Conservation (phyloP, 345 rosid species). For the Gossypium herbaceum region DNA sequence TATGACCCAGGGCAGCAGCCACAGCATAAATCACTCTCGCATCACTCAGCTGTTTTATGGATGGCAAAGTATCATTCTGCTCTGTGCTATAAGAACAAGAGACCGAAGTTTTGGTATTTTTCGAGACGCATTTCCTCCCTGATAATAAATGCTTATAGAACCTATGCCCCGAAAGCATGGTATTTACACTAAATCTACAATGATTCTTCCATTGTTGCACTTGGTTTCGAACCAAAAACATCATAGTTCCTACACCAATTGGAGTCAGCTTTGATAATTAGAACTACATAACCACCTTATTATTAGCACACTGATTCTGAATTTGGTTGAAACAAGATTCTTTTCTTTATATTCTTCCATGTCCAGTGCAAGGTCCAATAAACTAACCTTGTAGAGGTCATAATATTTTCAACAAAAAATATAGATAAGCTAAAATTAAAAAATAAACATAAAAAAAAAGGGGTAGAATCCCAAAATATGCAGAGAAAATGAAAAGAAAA, state of each 20-base stretch:
- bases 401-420: no score
- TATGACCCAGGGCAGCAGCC: conserved; percentile 89
- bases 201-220: conserved; percentile 22
- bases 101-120: conserved; percentile 20
- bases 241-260: conserved; percentile 17
- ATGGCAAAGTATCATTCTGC: conserved; percentile 29
- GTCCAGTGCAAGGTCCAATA: neutral
- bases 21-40: conserved; percentile 67
- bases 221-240: conserved; percentile 16
- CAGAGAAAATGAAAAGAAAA: neutral
- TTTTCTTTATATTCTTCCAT: conserved; percentile 15
- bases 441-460: neutral
- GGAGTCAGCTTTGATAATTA: neutral
- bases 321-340: neutral
- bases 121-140: conserved; percentile 15
- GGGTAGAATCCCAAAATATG: neutral
- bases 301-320: neutral
- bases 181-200: conserved; percentile 9
- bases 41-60: conserved; percentile 31
- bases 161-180: conserved; percentile 1
- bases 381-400: no score
- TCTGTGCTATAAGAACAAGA: conserved; percentile 36
- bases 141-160: conserved; percentile 13
- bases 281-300: neutral
- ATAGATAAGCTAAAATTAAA: no score